Evolutionary conservation across 352 stramenopile species (phyloP), one percentile per base, ranked within the genome.

Genomic region (Pythium aquatile): DNA sequence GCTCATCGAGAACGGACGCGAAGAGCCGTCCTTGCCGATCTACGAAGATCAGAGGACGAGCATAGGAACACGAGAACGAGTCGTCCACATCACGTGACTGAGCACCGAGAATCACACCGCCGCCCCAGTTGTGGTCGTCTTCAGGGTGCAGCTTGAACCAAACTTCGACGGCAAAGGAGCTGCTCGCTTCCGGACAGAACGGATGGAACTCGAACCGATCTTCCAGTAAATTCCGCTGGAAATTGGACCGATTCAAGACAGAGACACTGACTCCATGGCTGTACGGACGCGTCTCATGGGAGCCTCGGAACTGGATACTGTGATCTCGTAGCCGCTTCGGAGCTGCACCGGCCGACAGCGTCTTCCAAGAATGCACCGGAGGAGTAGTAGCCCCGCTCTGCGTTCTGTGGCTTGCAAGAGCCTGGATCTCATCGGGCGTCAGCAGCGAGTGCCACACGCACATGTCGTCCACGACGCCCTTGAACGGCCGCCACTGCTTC

Each of bases 111-210:
- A 65, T 28, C 20, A 65, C 40, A 2, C 63, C 63, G n/a, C 63
- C 63, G 24, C 47, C 48, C 63, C 55, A 69, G 33, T 65, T 60
- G 3, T 6, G 11, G 17, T 55, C 56, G 30, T 64, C 39, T 40
- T 69, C 63, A 7, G 55, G 63, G 8, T 57, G 56, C 37, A 65
- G 14, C 5, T 65, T 60, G 49, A 65, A 61, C 63, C 63, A 69
- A 1, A 69, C 40, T 46, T 69, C 63, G 39, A 69, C 58, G 5
- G 63, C 63, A 40, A 69, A 69, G 24, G 63, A 69, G 49, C 63
- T 64, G 40, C 35, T 65, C 3, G 53, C 26, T 20, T 69, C 63
- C 17, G 55, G 63, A n/a, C 63, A 69, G 30, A 69, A 65, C 14
- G 55, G 55, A 16, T 69, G 63, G 29, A 61, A 60, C 14, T 69